Base-by-base conservation (phyloP, 2,329 filamentous ascomycete genomes). In the Trichoderma citrinoviride region DNA sequence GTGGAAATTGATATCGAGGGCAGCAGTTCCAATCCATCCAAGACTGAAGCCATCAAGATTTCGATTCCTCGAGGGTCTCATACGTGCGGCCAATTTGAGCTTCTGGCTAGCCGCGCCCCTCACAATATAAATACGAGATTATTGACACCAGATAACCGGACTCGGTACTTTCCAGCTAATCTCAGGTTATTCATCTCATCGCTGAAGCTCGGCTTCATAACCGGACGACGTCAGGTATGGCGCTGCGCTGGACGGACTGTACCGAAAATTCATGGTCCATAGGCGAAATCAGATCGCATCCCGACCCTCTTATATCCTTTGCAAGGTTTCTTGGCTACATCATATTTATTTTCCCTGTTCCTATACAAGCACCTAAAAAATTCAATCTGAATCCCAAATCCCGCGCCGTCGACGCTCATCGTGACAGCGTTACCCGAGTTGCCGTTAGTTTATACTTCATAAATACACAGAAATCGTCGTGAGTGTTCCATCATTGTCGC, bases 301-400 rank as follows among this genome's bases (percentile, higher is more conserved):
- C 33, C 14, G n/a, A 40, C 40, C 15, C 7, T 8, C n/a, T 47
- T 37, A 12, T 21, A 23, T 37, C 12, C 23, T 19, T 23, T 17
- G 23, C 19, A 43, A n/a, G 5, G 6, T 41, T 23, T 15, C 33
- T 25, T 10, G 12, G 47, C 23, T 2, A 43, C 37, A 15, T 37
- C 15, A 46, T 46, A 19, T 21, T 33, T 15, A 19, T 41, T 46
- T 14, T 29, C 33, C 33, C 12, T 14, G 33, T 37, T 37, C 60
- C 15, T 62, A 54, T 52, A 52, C 49, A 52, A 52, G 49, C 33
- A 37, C 12, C 33, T 37, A 12, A 37, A 25, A 33, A 33, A 37
- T 37, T 62, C 60, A 62, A 62, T 62, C 60, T 62, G 40, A 54
- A 37, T 43, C n/a, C 40, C 49, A 25, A 17, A 54, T 14, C 40